phyloP scores from a whole-genome alignment of 345 rosid species.

The Lenwebbia sp. region DNA sequence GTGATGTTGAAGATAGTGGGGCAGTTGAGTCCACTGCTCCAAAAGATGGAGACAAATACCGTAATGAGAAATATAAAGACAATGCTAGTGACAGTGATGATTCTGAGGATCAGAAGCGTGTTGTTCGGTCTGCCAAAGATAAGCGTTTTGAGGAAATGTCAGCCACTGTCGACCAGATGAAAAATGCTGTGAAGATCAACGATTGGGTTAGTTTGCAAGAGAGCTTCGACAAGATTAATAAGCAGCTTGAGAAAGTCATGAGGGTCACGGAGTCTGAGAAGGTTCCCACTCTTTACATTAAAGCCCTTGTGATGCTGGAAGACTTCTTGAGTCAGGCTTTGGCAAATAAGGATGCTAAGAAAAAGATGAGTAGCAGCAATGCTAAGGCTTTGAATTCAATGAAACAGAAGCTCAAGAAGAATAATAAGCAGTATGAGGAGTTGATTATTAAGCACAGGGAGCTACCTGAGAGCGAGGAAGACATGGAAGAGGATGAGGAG shows the following conservation, averaged over 20 bases:
- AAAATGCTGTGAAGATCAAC: conserved; percentile 91
- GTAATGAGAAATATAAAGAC: conserved; percentile 5
- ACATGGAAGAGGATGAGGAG: conserved; percentile 35
- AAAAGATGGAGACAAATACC: conserved; percentile 36
- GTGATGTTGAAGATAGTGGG: conserved; percentile 27
- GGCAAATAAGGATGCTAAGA: conserved; percentile 93
- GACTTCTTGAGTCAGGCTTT: conserved; percentile 71
- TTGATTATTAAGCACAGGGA: conserved; percentile 61
- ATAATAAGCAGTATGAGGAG: conserved; percentile 78
- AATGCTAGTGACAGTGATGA: conserved; percentile 62
- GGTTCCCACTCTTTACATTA: conserved; percentile 60
- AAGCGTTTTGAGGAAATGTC: conserved; percentile 87
- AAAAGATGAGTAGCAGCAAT: conserved; percentile 94
- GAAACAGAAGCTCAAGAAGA: conserved; percentile 90
- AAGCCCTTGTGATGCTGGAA: conserved; percentile 82
- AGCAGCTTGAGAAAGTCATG: conserved; percentile 95
- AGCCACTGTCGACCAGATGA: conserved; percentile 65
- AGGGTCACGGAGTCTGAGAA: conserved; percentile 67
- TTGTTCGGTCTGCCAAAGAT: conserved; percentile 79
- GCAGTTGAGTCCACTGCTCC: conserved; percentile 19
- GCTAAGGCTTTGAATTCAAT: conserved; percentile 92
- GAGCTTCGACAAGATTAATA: conserved; percentile 80
- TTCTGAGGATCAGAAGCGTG: conserved; percentile 56
- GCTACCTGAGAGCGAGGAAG: conserved; percentile 71
- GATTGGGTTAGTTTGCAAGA: conserved; percentile 92